These are phyloP conservation scores for Cercospora sp. DNA, from an alignment of 2,329 filamentous ascomycete species.

Conservation along the genomic window DNA sequence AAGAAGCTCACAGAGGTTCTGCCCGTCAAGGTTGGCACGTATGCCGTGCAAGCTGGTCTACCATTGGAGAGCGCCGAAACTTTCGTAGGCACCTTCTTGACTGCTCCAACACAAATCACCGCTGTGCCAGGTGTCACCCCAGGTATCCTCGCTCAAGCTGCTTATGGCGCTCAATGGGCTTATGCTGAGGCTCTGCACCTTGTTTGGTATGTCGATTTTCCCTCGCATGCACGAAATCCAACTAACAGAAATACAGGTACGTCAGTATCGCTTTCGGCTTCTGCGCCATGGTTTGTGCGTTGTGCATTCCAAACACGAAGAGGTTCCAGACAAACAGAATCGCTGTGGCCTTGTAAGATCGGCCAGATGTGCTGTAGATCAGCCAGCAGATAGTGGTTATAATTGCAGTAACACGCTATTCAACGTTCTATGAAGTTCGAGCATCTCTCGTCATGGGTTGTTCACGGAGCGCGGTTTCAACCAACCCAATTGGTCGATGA, in stretches of 20 bases:
- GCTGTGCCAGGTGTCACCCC: slow-evolving; percentile 29
- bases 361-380: not conserved
- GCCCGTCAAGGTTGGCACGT: slow-evolving; percentile 26
- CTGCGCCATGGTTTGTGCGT: slow-evolving; percentile 28
- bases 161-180: slow-evolving; percentile 28
- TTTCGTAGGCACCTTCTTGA: slow-evolving; percentile 29
- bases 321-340: slow-evolving; percentile 33
- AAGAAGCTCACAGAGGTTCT: slow-evolving; percentile 31
- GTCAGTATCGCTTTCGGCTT: slow-evolving; percentile 29
- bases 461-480: not conserved
- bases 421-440: not conserved
- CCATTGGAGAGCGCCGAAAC: slow-evolving; percentile 21
- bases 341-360: slow-evolving; percentile 26
- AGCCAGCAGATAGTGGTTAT: not conserved
- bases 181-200: slow-evolving; percentile 29
- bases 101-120: slow-evolving; percentile 18
- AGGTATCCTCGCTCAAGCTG: slow-evolving; percentile 22
- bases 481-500: not conserved
- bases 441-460: not conserved
- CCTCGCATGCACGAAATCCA: not conserved
- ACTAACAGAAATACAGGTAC: slow-evolving; percentile 23
- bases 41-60: slow-evolving; percentile 31
- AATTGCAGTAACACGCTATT: not conserved
- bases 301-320: slow-evolving; percentile 29
- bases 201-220: slow-evolving; percentile 24